These are phyloP conservation scores for Annulohypoxylon stygium DNA, from an alignment of 495 filamentous ascomycete species.

Conservation along the genomic window DNA sequence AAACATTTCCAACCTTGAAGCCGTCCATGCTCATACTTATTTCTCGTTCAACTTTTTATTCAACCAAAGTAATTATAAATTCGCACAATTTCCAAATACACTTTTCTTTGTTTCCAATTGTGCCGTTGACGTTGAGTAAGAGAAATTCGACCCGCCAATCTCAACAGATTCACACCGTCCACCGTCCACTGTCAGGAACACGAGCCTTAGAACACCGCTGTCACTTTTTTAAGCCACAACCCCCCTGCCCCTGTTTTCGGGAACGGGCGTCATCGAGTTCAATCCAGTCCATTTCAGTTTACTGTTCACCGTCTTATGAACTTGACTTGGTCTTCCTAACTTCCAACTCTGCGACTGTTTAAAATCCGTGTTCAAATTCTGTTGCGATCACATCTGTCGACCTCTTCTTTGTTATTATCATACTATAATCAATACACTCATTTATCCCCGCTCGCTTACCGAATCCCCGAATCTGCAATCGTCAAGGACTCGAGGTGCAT, in stretches of 20 bases:
- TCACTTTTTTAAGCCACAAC: conserved; percentile 21
- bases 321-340: conserved; percentile 21
- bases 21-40: background rate
- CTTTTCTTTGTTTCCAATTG: conserved; percentile 24
- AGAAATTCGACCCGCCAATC: conserved; percentile 12
- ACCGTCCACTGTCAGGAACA: background rate
- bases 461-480: conserved; percentile 8
- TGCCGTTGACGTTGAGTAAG: background rate
- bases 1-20: background rate
- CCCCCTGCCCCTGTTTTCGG: conserved; percentile 32
- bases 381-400: conserved; percentile 15
- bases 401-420: background rate
- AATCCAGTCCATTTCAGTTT: background rate
- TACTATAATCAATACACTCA: background rate
- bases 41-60: background rate
- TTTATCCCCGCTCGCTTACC: conserved; percentile 13
- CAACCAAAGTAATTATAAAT: conserved; percentile 21
- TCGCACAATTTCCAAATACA: background rate
- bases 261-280: conserved; percentile 36
- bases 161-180: conserved; percentile 32
- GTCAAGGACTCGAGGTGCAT: conserved; percentile 3
- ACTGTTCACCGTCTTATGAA: conserved; percentile 34
- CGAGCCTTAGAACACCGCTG: conserved; percentile 1
- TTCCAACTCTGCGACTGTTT: conserved; percentile 21
- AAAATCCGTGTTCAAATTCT: conserved; percentile 22